Evolutionary conservation across 192 early-diverging fungal species (phyloP).

Genomic region (Rhizophlyctis rosea): DNA sequence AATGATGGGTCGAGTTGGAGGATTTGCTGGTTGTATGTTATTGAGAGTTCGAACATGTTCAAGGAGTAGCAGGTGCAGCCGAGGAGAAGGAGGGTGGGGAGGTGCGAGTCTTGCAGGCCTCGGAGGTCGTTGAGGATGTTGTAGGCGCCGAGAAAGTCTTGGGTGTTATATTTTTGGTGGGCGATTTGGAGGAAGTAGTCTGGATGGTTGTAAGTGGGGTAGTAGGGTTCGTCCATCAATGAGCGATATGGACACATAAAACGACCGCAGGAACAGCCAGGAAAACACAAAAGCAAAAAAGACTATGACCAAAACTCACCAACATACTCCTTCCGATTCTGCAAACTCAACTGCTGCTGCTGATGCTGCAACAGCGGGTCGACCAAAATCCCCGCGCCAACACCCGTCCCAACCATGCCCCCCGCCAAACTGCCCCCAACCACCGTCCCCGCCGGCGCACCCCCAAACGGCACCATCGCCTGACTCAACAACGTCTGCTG

Average conservation of each 20-base stretch:
- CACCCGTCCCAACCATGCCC: background rate
- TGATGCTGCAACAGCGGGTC: background rate
- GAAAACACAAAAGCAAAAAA: too few species aligned
- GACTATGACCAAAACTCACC: too few species aligned
- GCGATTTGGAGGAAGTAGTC: constrained; percentile 20
- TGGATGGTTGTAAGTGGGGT: constrained; percentile 1
- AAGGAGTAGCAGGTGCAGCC: constrained; percentile 86
- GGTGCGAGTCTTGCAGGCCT: constrained; percentile 43
- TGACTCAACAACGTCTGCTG: constrained; percentile 8
- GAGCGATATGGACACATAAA: background rate
- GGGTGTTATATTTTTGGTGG: constrained; percentile 40
- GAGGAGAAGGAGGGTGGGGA: constrained; percentile 80
- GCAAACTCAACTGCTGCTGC: background rate
- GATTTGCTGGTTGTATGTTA: constrained; percentile 80
- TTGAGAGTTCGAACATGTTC: constrained; percentile 65
- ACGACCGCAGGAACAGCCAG: too few species aligned
- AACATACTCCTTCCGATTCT: constrained; percentile 8
- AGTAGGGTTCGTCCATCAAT: background rate
- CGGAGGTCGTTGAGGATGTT: constrained; percentile 34
- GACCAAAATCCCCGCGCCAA: background rate
- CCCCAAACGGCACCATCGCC: background rate
- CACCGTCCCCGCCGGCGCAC: too few species aligned
- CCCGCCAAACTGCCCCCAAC: background rate
- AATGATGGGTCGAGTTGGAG: constrained; percentile 78
- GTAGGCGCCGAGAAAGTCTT: constrained; percentile 36